Evolutionary conservation across 768 basidiomycete genomes (phyloP).

Genomic region (Amanita exitialis): DNA sequence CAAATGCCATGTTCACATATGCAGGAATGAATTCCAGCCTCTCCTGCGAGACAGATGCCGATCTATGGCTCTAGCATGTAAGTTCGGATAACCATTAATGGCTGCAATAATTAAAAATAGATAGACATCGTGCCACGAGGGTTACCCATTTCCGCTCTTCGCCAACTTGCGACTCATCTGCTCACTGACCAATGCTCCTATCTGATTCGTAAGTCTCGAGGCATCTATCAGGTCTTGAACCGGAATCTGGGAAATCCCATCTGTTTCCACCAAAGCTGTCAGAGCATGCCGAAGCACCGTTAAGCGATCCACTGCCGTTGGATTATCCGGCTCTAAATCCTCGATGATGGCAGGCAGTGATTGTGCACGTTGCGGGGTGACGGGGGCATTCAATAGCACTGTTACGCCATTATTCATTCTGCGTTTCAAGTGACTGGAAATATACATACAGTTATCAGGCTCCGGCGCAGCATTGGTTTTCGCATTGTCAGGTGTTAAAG

Average conservation of each 20-base stretch:
- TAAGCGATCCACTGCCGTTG: conserved; percentile 31
- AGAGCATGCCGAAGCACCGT: conserved; percentile 34
- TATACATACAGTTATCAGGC: neutral
- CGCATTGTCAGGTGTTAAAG: neutral
- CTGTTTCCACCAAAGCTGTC: conserved; percentile 24
- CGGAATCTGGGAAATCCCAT: conserved; percentile 37
- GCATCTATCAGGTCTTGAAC: conserved; percentile 39
- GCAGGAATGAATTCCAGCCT: no score
- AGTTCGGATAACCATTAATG: no score
- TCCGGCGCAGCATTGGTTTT: neutral
- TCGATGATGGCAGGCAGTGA: neutral
- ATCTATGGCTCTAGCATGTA: no score
- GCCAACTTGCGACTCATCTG: conserved; percentile 29
- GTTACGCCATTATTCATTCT: neutral
- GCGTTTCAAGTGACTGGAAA: neutral
- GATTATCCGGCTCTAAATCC: conserved; percentile 22
- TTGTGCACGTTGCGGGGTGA: neutral
- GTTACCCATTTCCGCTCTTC: neutral
- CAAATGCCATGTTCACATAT: no score
- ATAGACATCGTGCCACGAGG: no score
- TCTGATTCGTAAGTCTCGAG: conserved; percentile 32
- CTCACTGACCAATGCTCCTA: conserved; percentile 35
- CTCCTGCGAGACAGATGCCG: no score
- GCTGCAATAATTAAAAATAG: no score
- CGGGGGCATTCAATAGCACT: neutral